A percentile compares a stretch with the other conserved stretches of the same genome.
Conservation (phyloP, 768 basidiomycete species). For the Xanthoconium stramineum region DNA sequence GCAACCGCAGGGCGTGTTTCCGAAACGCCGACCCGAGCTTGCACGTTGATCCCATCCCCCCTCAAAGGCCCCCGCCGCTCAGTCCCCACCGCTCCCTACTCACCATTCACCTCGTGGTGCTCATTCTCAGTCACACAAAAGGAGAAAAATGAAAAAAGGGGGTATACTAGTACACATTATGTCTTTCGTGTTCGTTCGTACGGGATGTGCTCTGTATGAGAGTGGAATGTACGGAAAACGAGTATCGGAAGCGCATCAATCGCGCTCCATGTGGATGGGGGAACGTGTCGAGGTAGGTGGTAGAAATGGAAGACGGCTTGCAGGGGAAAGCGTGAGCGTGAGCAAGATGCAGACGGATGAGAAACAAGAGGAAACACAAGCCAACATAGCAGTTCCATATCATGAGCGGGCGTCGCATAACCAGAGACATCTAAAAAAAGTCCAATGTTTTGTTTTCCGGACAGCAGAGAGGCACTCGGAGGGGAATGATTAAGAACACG, state of each 20-base stretch:
- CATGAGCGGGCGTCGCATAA: slow-evolving; percentile 8
- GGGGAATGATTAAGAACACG: background rate
- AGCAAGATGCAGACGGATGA: background rate
- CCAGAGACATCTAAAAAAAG: slow-evolving; percentile 6
- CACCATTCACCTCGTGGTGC: too few species aligned
- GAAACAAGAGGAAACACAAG: background rate
- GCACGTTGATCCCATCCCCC: too few species aligned
- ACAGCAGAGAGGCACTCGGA: slow-evolving; percentile 11
- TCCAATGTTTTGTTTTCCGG: slow-evolving; percentile 2
- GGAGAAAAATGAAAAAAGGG: background rate
- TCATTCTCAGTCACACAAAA: background rate
- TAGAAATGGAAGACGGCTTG: background rate
- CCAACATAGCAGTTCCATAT: slow-evolving; percentile 13
- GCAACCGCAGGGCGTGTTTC: too few species aligned
- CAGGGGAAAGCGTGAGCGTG: background rate
- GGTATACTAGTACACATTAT: slow-evolving; percentile 7
- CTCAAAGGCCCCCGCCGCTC: too few species aligned
- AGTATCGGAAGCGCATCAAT: too few species aligned
- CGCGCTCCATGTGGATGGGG: too few species aligned
- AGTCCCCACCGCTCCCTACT: too few species aligned
- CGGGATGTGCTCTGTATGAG: background rate
- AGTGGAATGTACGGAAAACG: background rate
- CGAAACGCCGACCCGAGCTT: too few species aligned
- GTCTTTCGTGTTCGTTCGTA: background rate
- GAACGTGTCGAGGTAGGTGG: too few species aligned